Evolutionary conservation across 2,329 filamentous ascomycete genomes (phyloP).

Genomic region (Nakataea oryzae): DNA sequence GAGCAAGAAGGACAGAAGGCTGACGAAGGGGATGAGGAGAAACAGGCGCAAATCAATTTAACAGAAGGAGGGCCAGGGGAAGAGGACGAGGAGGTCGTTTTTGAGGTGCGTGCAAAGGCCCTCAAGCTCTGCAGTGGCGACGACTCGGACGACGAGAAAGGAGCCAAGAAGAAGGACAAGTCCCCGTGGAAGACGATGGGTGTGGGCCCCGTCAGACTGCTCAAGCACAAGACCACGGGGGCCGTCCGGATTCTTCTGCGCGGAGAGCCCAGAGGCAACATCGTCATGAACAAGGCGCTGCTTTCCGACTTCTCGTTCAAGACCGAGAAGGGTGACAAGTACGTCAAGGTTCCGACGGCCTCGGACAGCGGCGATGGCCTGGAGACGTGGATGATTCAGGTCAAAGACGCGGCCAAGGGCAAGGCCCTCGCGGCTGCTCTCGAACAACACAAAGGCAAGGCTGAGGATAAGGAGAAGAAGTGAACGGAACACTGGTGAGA

Average conservation of each 20-base stretch:
- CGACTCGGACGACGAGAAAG: constrained; percentile 33
- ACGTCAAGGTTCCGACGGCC: constrained; percentile 46
- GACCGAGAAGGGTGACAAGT: constrained; percentile 41
- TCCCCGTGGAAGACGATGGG: constrained; percentile 60
- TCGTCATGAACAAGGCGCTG: constrained; percentile 62
- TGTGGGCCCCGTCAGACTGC: constrained; percentile 58
- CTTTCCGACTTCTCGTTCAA: constrained; percentile 54
- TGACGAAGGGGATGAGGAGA: constrained; percentile 43
- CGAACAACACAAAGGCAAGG: constrained; percentile 44
- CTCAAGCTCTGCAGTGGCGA: constrained; percentile 45
- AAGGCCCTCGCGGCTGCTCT: constrained; percentile 38
- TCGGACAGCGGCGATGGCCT: constrained; percentile 47
- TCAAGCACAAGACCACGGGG: constrained; percentile 62
- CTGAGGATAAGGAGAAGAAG: constrained; percentile 32
- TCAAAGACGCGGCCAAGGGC: constrained; percentile 54
- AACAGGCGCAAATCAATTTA: constrained; percentile 61
- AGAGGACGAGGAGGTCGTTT: constrained; percentile 59
- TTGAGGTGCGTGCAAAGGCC: constrained; percentile 63
- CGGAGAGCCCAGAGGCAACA: constrained; percentile 62
- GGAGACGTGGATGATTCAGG: constrained; percentile 62
- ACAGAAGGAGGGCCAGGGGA: constrained; percentile 57
- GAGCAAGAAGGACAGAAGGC: constrained; percentile 30
- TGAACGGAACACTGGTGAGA: background rate
- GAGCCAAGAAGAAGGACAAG: constrained; percentile 28
- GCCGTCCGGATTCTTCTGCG: constrained; percentile 60